phyloP scores from a whole-genome alignment of 768 basidiomycete species.

The Hydnomerulius pinastri region DNA sequence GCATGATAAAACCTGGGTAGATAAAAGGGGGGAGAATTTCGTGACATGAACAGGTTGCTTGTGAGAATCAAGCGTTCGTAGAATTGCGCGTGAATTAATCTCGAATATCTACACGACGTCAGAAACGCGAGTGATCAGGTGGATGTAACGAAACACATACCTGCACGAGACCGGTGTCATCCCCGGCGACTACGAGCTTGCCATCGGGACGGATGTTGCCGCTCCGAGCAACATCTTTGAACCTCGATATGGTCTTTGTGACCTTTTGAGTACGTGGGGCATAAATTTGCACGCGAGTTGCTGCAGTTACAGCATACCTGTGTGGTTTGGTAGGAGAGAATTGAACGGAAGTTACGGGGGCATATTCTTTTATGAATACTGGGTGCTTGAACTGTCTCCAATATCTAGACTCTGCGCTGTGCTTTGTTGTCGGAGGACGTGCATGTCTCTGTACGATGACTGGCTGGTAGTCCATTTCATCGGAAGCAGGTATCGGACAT shows the following conservation, averaged over 20 bases:
- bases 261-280: slow-evolving; percentile 96
- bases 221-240: slow-evolving; percentile 93
- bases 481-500: slow-evolving; percentile 8
- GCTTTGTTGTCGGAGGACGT: slow-evolving; percentile 58
- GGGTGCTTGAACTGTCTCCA: slow-evolving; percentile 89
- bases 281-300: slow-evolving; percentile 92
- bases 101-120: slow-evolving; percentile 75
- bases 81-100: slow-evolving; percentile 88
- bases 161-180: slow-evolving; percentile 89
- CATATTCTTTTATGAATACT: slow-evolving; percentile 96
- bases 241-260: slow-evolving; percentile 93
- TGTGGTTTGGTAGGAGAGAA: slow-evolving; percentile 89
- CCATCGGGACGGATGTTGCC: slow-evolving; percentile 91
- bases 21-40: slow-evolving; percentile 81
- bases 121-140: neutral
- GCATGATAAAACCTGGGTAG: slow-evolving; percentile 87
- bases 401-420: slow-evolving; percentile 74
- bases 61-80: slow-evolving; percentile 89
- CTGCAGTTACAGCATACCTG: slow-evolving; percentile 93
- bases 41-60: slow-evolving; percentile 97
- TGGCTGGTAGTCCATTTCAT: slow-evolving; percentile 78
- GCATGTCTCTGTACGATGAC: slow-evolving; percentile 62
- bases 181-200: slow-evolving; percentile 92
- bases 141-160: slow-evolving; percentile 30
- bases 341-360: slow-evolving; percentile 92